Conservation (phyloP, 2,329 filamentous ascomycete genomes). For the Cercospora sp. region DNA sequence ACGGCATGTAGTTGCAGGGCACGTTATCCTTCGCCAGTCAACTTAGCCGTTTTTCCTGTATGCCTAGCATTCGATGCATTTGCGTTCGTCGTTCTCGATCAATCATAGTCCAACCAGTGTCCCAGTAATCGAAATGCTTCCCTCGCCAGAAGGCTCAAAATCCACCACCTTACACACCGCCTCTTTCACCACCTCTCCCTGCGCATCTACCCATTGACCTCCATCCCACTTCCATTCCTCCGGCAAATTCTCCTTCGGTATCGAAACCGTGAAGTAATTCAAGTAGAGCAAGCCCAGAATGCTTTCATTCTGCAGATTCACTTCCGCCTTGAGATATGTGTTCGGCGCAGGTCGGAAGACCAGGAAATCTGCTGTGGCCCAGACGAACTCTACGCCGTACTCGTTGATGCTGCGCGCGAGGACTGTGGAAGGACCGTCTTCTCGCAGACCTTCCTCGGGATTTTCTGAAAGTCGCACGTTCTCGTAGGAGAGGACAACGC, state of each 20-base stretch:
- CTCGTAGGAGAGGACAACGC: conserved; percentile 73
- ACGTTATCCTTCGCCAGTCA: too few relatives aligned
- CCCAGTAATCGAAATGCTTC: conserved; percentile 27
- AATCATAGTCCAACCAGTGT: conserved; percentile 21
- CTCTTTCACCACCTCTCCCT: conserved; percentile 67
- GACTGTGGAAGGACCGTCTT: conserved; percentile 29
- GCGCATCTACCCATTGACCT: conserved; percentile 72
- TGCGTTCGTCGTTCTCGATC: neutral
- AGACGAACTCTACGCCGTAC: conserved; percentile 82
- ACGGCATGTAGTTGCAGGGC: too few relatives aligned
- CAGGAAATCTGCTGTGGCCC: conserved; percentile 84
- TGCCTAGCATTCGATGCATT: neutral
- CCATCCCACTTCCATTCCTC: conserved; percentile 70
- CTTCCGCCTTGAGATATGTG: conserved; percentile 72
- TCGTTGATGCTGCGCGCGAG: conserved; percentile 64
- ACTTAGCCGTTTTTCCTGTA: too few relatives aligned
- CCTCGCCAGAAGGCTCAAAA: conserved; percentile 65
- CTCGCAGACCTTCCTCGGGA: conserved; percentile 21
- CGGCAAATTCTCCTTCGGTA: conserved; percentile 76
- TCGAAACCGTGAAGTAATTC: conserved; percentile 87
- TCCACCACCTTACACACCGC: conserved; percentile 79
- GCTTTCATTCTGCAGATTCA: conserved; percentile 85
- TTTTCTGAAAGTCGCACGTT: conserved; percentile 65
- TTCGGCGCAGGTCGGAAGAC: conserved; percentile 76
- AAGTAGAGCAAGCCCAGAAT: conserved; percentile 87